A percentile compares a stretch with the other conserved stretches of the same genome.
Conservation (phyloP, 768 basidiomycete species). For the Auriculariales sp. region DNA sequence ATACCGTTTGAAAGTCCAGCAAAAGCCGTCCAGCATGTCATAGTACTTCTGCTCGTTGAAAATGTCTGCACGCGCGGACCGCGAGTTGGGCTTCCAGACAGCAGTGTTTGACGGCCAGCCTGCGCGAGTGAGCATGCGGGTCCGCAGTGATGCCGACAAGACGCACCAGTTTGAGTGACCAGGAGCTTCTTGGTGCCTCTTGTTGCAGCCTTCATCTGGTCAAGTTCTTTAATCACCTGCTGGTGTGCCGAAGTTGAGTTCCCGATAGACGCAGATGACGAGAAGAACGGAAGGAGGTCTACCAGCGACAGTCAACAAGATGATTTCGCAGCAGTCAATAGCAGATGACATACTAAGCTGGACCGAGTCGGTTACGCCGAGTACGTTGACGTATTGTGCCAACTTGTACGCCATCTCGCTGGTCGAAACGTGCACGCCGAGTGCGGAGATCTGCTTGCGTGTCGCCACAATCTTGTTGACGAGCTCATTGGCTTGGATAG, state of each 20-base stretch:
- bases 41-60: slow-evolving; percentile 37
- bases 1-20: slow-evolving; percentile 43
- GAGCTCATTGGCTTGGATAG: slow-evolving; percentile 32
- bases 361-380: background rate
- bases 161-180: slow-evolving; percentile 21
- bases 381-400: slow-evolving; percentile 12
- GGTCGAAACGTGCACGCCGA: slow-evolving; percentile 55
- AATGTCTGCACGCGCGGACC: background rate
- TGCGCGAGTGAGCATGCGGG: background rate
- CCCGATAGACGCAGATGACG: slow-evolving; percentile 40
- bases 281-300: slow-evolving; percentile 49
- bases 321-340: too few species aligned
- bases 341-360: background rate
- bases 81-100: background rate
- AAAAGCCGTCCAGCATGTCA: slow-evolving; percentile 46
- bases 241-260: slow-evolving; percentile 37
- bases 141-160: too few species aligned
- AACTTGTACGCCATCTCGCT: slow-evolving; percentile 45
- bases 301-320: background rate
- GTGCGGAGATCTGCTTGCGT: slow-evolving; percentile 31
- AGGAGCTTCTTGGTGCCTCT: slow-evolving; percentile 53
- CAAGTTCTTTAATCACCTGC: slow-evolving; percentile 37
- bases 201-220: slow-evolving; percentile 35
- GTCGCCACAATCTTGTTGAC: slow-evolving; percentile 34
- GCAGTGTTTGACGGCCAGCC: background rate